These are phyloP conservation scores for Rhodotorula paludigena DNA, from an alignment of 768 basidiomycete species.

Conservation along the genomic window DNA sequence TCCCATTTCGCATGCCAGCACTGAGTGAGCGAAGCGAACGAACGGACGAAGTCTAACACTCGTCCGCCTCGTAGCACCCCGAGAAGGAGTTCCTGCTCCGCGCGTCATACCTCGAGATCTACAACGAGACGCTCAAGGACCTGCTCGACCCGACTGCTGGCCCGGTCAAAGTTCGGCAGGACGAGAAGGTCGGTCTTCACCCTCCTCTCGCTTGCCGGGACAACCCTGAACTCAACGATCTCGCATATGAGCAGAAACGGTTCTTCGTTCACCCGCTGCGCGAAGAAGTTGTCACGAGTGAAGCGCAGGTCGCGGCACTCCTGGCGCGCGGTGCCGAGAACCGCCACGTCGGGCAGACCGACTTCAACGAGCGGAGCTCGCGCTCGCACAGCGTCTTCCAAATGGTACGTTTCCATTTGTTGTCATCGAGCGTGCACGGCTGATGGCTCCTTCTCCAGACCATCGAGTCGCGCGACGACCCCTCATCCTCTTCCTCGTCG, in stretches of 20 bases:
- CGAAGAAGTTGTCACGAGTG: slow-evolving; percentile 89
- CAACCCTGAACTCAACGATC: not conserved
- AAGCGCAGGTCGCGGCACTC: slow-evolving; percentile 79
- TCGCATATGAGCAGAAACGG: slow-evolving; percentile 35
- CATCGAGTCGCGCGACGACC: slow-evolving; percentile 41
- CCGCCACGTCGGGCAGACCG: slow-evolving; percentile 84
- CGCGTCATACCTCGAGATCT: slow-evolving; percentile 67
- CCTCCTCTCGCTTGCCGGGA: slow-evolving; percentile 35
- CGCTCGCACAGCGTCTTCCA: slow-evolving; percentile 91
- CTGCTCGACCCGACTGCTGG: slow-evolving; percentile 56
- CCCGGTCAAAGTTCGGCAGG: slow-evolving; percentile 38
- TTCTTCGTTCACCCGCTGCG: slow-evolving; percentile 64
- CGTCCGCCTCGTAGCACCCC: slow-evolving; percentile 53
- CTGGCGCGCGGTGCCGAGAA: slow-evolving; percentile 80
- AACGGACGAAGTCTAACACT: not conserved
- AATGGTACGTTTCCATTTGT: slow-evolving; percentile 54
- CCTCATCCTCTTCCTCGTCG: not conserved
- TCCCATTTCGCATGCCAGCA: too few species aligned
- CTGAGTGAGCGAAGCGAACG: rapidly evolving
- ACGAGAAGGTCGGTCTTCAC: slow-evolving; percentile 25
- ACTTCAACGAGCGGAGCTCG: slow-evolving; percentile 95
- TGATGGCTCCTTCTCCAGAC: slow-evolving; percentile 21
- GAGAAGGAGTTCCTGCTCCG: slow-evolving; percentile 88
- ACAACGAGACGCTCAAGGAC: slow-evolving; percentile 69
- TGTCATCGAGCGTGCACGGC: too few species aligned